Percentiles rank a stretch among this genome's conserved stretches.
phyloP scores from a whole-genome alignment of 805 yeast genomes.

The Nakazawaea siamensis region DNA sequence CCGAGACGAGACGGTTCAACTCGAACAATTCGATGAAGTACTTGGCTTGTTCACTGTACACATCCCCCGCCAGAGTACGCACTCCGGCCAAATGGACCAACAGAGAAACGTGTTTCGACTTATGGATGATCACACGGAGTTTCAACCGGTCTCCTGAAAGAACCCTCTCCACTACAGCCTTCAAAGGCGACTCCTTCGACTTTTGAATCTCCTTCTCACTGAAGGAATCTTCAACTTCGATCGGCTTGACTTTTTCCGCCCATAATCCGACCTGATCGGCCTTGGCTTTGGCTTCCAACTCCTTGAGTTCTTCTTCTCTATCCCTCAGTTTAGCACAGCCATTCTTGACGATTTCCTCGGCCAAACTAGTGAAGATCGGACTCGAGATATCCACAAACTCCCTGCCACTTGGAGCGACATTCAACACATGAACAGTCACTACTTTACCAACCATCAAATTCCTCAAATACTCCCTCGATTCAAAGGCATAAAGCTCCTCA shows the following conservation, averaged over 20 bases:
- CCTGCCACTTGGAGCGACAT: conserved; percentile 44
- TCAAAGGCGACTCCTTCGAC: conserved; percentile 33
- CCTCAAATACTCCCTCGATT: conserved; percentile 56
- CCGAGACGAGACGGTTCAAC: conserved; percentile 50
- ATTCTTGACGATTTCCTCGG: conserved; percentile 42
- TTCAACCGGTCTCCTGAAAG: conserved; percentile 74
- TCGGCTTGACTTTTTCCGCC: conserved; percentile 22
- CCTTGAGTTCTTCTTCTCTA: conserved; percentile 38
- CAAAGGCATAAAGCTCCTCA: conserved; percentile 43
- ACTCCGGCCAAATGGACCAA: conserved; percentile 69
- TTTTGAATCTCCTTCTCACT: conserved; percentile 24
- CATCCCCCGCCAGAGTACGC: conserved; percentile 37
- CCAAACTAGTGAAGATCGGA: conserved; percentile 53
- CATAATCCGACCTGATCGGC: conserved; percentile 49
- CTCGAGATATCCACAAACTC: conserved; percentile 68
- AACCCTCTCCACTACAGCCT: conserved; percentile 66
- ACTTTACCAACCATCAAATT: conserved; percentile 54
- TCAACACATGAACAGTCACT: conserved; percentile 49
- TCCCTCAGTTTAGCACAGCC: conserved; percentile 62
- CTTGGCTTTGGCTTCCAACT: conserved; percentile 42
- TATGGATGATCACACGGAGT: conserved; percentile 42
- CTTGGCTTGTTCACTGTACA: conserved; percentile 60
- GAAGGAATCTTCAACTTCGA: conserved; percentile 20
- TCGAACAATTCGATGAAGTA: conserved; percentile 55
- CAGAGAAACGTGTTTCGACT: conserved; percentile 44